Evolutionary conservation across 2,329 filamentous ascomycete genomes (phyloP).

Genomic region (Penicillium sp.): DNA sequence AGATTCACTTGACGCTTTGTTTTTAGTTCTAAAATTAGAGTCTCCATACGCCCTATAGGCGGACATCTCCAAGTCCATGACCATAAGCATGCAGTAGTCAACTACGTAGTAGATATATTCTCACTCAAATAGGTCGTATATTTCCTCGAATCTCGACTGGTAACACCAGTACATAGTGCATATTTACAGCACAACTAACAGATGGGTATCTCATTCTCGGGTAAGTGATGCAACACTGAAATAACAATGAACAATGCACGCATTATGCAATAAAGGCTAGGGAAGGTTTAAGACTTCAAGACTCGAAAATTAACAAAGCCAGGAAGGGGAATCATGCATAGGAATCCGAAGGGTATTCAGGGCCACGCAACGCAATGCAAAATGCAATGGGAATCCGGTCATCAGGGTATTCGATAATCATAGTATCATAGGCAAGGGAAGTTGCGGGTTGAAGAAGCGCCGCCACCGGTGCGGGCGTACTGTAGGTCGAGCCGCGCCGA

Average conservation of each 20-base stretch:
- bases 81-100: background rate
- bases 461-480: slow-evolving; percentile 4
- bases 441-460: background rate
- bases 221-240: background rate
- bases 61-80: background rate
- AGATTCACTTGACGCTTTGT: no score
- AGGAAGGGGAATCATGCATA: slow-evolving; percentile 1
- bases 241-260: background rate
- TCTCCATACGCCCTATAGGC: background rate
- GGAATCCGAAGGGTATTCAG: slow-evolving; percentile 1
- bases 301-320: background rate
- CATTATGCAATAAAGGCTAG: background rate
- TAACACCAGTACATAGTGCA: background rate
- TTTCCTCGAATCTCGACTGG: background rate
- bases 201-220: slow-evolving; percentile 13
- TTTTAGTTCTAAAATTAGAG: no score
- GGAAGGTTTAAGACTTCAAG: background rate
- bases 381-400: background rate
- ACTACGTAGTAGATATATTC: background rate
- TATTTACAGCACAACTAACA: slow-evolving; percentile 3
- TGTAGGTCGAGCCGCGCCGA: background rate
- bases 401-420: slow-evolving; percentile 3
- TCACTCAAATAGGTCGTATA: background rate
- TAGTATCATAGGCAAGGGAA: background rate
- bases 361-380: slow-evolving; percentile 14